These are phyloP conservation scores for Amphicarpaea edgeworthii DNA, from an alignment of 306 rosid genomes.

Conservation along the genomic window DNA sequence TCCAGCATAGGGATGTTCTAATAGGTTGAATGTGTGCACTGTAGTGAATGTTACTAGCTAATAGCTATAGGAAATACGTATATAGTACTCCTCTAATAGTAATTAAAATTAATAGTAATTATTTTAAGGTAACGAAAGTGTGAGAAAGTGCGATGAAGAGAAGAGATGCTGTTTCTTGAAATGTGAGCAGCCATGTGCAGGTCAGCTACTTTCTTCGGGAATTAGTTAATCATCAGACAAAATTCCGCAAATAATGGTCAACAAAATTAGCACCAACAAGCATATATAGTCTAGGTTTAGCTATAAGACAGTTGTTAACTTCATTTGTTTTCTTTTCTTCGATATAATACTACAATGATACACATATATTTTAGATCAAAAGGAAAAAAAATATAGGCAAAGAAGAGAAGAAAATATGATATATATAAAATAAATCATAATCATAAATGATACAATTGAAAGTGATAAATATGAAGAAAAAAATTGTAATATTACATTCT, in stretches of 20 bases:
- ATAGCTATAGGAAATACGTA: too few relatives aligned
- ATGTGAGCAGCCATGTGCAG: slow-evolving; percentile 55
- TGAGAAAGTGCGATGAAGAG: slow-evolving; percentile 24
- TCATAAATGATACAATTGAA: too few relatives aligned
- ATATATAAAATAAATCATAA: too few relatives aligned
- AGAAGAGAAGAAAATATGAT: too few relatives aligned
- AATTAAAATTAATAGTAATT: too few relatives aligned
- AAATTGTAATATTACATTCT: too few relatives aligned
- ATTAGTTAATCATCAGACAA: slow-evolving; percentile 45
- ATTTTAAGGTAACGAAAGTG: background rate
- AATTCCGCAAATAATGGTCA: slow-evolving; percentile 55
- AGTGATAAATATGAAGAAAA: too few relatives aligned
- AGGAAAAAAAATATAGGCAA: too few relatives aligned
- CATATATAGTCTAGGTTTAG: slow-evolving; percentile 10
- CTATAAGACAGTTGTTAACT: slow-evolving; percentile 19
- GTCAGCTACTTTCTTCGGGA: slow-evolving; percentile 52
- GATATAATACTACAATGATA: background rate
- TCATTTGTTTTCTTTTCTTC: background rate
- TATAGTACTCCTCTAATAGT: too few relatives aligned
- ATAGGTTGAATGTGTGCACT: slow-evolving; percentile 13
- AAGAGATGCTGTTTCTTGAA: slow-evolving; percentile 36
- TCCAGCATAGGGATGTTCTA: slow-evolving; percentile 26
- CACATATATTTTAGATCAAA: too few relatives aligned
- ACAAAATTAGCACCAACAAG: slow-evolving; percentile 35
- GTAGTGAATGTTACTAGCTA: background rate